Base-by-base conservation (phyloP, 2,329 filamentous ascomycete genomes). In the Fusarium scirpi region DNA sequence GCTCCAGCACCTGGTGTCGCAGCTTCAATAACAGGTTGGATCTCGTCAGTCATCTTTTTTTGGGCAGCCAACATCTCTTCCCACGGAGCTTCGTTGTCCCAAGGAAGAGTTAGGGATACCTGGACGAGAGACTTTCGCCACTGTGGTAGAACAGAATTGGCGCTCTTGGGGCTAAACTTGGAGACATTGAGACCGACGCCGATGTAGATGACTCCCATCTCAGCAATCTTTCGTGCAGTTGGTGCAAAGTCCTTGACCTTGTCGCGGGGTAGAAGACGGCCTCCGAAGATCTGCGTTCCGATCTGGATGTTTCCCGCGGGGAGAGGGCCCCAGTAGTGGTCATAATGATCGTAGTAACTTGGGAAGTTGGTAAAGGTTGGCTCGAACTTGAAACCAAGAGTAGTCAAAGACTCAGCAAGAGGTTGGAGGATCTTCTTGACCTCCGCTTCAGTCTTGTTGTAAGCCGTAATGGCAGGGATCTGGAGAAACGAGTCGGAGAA, bases 251-350 rank as follows among this genome's bases (percentile, higher is more conserved):
- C 64, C 8, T 78, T 66, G 18, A 78, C 67, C 48, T 12, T 76
- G 53, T 62, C 77, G 71, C 80, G 79, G 6, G 82, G 81, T 9
- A 85, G 76, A 8, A 86, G 78, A 13, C 84, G 81, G 12, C 82
- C 80, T 16, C 84, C 83, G 18, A 76, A 77, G 13, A 78, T 74
- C 2, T 71, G 65, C 4, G 71, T 75, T 48, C 75, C 76, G 5
- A 77, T 75, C 20, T 72, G 65, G n/a, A 78, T 75, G 79, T 80
- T 61, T 79, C 76, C 76, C 2, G 70, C 74, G 8, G 77, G 84
- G 5, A 82, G 72, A 11, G 85, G 83, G 8, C 79, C 80, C 63
- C 79, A 79, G 65, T 78, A 78, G 25, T 84, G 83, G 67, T 78
- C 75, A 51, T 83, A 82, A 32, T 86, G 85, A 24, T 81, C 66